Evolutionary conservation across 176 grass and related monocot species (phyloP), one percentile per base, ranked within the genome.

Genomic region (Aegilops tauschii): DNA sequence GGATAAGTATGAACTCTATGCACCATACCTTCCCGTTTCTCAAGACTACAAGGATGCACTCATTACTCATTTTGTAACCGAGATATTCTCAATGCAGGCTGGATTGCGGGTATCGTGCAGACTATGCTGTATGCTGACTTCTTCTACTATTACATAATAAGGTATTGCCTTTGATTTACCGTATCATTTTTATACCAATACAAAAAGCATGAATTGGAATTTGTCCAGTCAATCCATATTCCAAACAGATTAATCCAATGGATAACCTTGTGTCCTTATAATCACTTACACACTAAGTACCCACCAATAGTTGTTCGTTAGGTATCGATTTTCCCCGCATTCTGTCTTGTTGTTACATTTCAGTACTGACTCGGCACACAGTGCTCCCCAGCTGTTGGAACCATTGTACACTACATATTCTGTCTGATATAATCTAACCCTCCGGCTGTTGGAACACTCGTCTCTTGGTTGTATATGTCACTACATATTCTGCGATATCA

Each of bases 81-180:
- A 35, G 7, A 40, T 70, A 20, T 76, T 65, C 16, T 62, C 40
- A 44, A 86, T 29, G 52, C 84, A 99, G 97, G 90, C 83, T 99
- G 97, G 97, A 66, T 96, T 83, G 87, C 92, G 1, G 97, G 97
- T 81, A 62, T 96, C 6, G 77, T 93, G 28, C 97, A 99, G 78
- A 99, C 94, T 80, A 76, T 96, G 32, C 65, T 99, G 49, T 99
- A 99, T 86, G 97, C 88, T 56, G 97, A 99, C 83, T 99, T 99
- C 65, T 94, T 99, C 80, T 99, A 93, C 77, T 99, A 99, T 77
- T 99, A 99, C 85, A 89, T 99, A 84, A 88, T 91, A 42, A 99
- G 97, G 97, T 99, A 92, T 66, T 49, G 42, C 14, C 34, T 83
- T 77, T 4, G 25, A 45, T 83, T 42, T 37, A 36, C 29, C 10